Conservation (phyloP, 1,284 basidiomycete species). For the Sanguinoderma infundibulare region DNA sequence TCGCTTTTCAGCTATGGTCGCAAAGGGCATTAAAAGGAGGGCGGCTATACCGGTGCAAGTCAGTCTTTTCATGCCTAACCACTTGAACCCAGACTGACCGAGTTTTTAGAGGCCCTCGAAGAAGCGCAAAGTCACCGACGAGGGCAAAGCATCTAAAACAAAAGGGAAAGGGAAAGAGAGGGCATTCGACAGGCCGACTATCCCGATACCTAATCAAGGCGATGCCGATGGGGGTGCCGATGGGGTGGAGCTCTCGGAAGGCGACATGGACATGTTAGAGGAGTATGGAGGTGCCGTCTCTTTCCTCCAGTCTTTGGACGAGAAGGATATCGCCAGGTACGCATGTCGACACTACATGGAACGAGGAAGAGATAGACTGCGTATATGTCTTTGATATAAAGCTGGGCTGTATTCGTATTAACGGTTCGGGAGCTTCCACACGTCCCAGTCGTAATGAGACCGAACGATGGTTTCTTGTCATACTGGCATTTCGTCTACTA, state of each 20-base stretch:
- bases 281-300: conserved; percentile 58
- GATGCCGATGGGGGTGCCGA: conserved; percentile 50
- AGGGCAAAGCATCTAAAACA: conserved; percentile 29
- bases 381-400: not conserved
- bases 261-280: conserved; percentile 62
- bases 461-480: not conserved
- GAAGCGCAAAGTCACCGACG: conserved; percentile 40
- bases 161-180: conserved; percentile 61
- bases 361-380: not conserved
- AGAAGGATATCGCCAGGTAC: conserved; percentile 73
- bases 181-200: conserved; percentile 58
- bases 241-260: conserved; percentile 59
- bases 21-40: conserved; percentile 29
- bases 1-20: conserved; percentile 20
- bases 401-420: not conserved
- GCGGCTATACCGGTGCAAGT: conserved; percentile 28
- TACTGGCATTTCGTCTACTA: not conserved
- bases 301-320: conserved; percentile 70
- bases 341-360: conserved; percentile 21
- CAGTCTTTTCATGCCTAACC: not conserved
- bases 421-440: not conserved
- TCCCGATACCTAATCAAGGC: conserved; percentile 59
- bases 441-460: not conserved
- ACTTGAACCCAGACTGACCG: not conserved
- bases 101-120: conserved; percentile 38